phyloP scores from a whole-genome alignment of 2,329 filamentous ascomycete species.

The Lojkania enalia region DNA sequence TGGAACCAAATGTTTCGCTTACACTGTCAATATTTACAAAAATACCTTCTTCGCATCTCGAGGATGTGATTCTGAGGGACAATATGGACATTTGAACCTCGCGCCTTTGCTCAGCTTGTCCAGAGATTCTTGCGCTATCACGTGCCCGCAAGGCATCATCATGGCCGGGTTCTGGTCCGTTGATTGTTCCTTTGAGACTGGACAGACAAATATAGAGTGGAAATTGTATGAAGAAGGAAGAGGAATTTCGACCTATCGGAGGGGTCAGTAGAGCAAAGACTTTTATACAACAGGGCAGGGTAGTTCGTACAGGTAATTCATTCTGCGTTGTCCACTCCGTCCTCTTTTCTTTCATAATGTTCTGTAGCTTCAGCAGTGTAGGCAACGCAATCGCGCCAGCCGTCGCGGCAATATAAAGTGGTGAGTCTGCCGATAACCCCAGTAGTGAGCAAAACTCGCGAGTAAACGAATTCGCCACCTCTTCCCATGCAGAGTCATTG shows the following conservation, averaged over 20 bases:
- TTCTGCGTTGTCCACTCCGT: conserved; percentile 94
- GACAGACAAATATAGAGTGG: conserved; percentile 97
- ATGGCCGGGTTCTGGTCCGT: conserved; percentile 93
- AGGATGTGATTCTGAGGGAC: conserved; percentile 78
- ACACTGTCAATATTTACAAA: conserved; percentile 20
- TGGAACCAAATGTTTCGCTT: too few species aligned
- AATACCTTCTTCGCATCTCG: conserved; percentile 64
- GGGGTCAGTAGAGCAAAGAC: background rate
- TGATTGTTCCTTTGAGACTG: conserved; percentile 93
- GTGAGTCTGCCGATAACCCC: conserved; percentile 86
- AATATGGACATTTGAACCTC: conserved; percentile 95
- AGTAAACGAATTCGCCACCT: conserved; percentile 85
- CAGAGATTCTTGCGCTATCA: conserved; percentile 83
- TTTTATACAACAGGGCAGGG: background rate
- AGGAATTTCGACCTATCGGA: conserved; percentile 63
- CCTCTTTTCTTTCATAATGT: conserved; percentile 82
- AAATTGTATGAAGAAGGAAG: conserved; percentile 70
- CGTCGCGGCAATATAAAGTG: conserved; percentile 88
- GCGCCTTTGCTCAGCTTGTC: conserved; percentile 76
- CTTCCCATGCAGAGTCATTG: conserved; percentile 74
- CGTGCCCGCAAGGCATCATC: conserved; percentile 95
- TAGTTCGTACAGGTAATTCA: conserved; percentile 76
- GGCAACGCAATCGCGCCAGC: conserved; percentile 91
- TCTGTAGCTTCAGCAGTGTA: conserved; percentile 82
- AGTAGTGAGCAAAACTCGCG: conserved; percentile 93